Evolutionary conservation across 805 yeast species (phyloP).

Genomic region (Candida schatavii): DNA sequence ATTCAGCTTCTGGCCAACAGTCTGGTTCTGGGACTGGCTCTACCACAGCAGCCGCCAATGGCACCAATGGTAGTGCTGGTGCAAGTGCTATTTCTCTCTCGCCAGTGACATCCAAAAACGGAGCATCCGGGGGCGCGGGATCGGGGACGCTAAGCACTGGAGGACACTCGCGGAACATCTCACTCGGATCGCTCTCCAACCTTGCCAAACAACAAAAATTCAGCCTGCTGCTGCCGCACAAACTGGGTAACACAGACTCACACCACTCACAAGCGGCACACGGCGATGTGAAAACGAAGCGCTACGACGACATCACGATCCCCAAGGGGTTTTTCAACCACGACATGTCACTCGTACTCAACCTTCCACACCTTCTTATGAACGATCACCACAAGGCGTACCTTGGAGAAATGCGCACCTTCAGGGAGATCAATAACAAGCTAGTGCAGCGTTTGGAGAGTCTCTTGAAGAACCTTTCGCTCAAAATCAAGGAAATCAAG

Average conservation of each 20-base stretch:
- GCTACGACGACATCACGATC: slow-evolving; percentile 14
- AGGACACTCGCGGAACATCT: neutral
- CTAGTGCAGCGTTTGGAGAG: slow-evolving; percentile 37
- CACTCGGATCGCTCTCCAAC: neutral
- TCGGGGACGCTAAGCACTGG: no score
- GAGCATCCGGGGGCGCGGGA: no score
- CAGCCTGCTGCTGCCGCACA: neutral
- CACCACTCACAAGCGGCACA: neutral
- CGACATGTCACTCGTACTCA: slow-evolving; percentile 19
- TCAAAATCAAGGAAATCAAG: slow-evolving; percentile 42
- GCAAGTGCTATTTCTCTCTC: neutral
- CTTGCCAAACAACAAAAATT: neutral
- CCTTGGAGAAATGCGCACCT: slow-evolving; percentile 24
- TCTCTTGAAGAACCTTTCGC: slow-evolving; percentile 30
- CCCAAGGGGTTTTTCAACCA: slow-evolving; percentile 19
- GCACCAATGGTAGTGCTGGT: slow-evolving; percentile 3
- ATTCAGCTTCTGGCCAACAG: neutral
- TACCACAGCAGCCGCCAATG: neutral
- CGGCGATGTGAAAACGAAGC: neutral
- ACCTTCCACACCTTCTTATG: slow-evolving; percentile 30
- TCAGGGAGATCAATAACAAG: slow-evolving; percentile 30
- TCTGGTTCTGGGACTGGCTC: neutral
- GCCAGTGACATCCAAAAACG: slow-evolving; percentile 3
- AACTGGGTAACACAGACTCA: neutral
- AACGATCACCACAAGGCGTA: slow-evolving; percentile 32